Evolutionary conservation across 139 green algal genomes (phyloP).

Genomic region (Axilococcus clingmanii): DNA sequence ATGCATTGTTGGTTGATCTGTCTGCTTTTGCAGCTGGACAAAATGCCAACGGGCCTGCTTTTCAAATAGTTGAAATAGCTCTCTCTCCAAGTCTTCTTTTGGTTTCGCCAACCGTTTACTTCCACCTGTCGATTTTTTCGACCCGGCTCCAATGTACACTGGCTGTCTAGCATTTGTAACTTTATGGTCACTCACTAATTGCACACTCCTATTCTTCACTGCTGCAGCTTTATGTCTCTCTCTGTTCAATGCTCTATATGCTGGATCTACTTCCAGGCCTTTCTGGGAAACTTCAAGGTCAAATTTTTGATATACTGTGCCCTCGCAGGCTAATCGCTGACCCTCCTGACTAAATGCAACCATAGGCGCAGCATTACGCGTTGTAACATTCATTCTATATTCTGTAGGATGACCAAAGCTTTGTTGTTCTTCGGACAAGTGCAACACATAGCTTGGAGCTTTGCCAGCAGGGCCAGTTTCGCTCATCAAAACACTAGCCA

Average conservation of each 20-base stretch:
- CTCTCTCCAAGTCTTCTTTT: slow-evolving; percentile 26
- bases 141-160: not conserved
- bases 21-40: slow-evolving; percentile 41
- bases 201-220: slow-evolving; percentile 4
- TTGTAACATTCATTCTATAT: slow-evolving; percentile 10
- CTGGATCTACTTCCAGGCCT: slow-evolving; percentile 9
- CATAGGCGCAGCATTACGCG: slow-evolving; percentile 14
- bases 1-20: slow-evolving; percentile 36
- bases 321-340: slow-evolving; percentile 22
- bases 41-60: slow-evolving; percentile 41
- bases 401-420: slow-evolving; percentile 9
- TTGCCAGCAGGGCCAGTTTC: not conserved
- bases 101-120: slow-evolving; percentile 28
- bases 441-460: not conserved
- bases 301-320: slow-evolving; percentile 30
- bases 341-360: slow-evolving; percentile 17
- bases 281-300: slow-evolving; percentile 18
- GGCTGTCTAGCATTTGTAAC: slow-evolving; percentile 11
- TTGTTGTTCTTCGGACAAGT: not conserved
- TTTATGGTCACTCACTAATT: slow-evolving; percentile 18
- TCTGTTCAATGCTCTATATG: slow-evolving; percentile 24
- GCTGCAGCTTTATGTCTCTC: slow-evolving; percentile 12
- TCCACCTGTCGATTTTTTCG: not conserved
- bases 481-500: slow-evolving; percentile 14
- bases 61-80: slow-evolving; percentile 48